Base-by-base conservation (phyloP, 352 stramenopile species). In the Paralagenidium karlingii region DNA sequence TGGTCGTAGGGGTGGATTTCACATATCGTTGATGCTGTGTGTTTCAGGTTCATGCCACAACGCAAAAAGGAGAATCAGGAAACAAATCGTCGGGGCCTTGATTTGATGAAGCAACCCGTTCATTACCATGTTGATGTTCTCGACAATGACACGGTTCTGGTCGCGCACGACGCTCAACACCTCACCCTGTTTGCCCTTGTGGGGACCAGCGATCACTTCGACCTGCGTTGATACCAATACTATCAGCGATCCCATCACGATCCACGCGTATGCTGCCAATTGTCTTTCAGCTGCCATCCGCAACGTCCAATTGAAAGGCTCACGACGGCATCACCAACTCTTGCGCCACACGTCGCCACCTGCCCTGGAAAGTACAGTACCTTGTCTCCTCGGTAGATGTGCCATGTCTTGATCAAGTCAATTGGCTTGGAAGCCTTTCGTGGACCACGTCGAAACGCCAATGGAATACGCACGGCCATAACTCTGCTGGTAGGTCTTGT, bases 111-210 rank as follows among this genome's bases (percentile, higher is more conserved):
- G 37, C 6, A 22, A 3, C n/a, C 22, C 1, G 2, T 31, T 18
- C 1, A 37, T 41, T 41, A 88, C 74, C 76, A 90, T 85, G 58
- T 90, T 90, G 60, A 87, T 64, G 62, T 87, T 85, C 59, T 90
- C 73, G 15, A 90, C 63, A 29, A 90, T 77, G 22, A 90, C 51
- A 46, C 59, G 66, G 62, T 90, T 90, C 47, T 68, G 49, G 19
- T 82, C 70, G 33, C 76, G 73, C 34, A 82, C 74, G 38, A 90
- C 76, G 45, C 62, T 73, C 37, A 77, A 53, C 28, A 90, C 60
- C 13, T 76, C 47, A 18, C 76, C 76, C 48, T 90, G 76, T 43
- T 81, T 90, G 43, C 76, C 76, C 55, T 82, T 83, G 60, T 90
- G 70, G 18, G 73, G 73, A 28, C 76, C 76, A 56, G 60, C 80